Conservation (phyloP, 129 eudicot species). For the Deinandra increscens region DNA sequence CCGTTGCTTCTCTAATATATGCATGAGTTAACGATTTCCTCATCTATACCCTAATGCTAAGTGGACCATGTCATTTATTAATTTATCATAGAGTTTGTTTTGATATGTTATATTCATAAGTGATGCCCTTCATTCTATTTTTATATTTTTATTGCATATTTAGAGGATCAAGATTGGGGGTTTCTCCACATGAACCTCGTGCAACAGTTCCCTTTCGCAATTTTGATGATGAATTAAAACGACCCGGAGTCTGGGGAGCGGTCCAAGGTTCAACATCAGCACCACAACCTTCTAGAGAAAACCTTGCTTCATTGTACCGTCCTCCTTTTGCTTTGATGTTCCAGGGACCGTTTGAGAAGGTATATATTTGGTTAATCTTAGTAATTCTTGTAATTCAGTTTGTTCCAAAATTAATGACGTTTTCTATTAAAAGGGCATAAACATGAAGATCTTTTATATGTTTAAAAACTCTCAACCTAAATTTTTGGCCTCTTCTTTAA, state of each 20-base stretch:
- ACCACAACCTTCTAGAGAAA: slow-evolving; percentile 54
- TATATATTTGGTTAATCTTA: slow-evolving; percentile 18
- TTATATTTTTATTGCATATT: not conserved
- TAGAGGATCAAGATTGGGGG: slow-evolving; percentile 56
- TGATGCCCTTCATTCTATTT: not conserved
- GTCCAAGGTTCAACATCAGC: slow-evolving; percentile 56
- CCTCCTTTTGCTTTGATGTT: slow-evolving; percentile 82
- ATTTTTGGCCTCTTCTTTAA: too few relatives aligned
- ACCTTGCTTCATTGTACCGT: slow-evolving; percentile 86
- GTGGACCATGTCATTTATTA: too few relatives aligned
- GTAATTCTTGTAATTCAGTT: not conserved
- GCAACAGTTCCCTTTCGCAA: slow-evolving; percentile 77
- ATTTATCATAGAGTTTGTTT: too few relatives aligned
- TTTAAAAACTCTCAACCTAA: too few relatives aligned
- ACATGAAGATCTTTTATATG: not conserved
- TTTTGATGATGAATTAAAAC: slow-evolving; percentile 71
- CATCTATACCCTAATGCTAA: not conserved
- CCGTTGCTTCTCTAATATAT: not conserved
- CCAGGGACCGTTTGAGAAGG: slow-evolving; percentile 89
- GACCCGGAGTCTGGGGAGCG: slow-evolving; percentile 72
- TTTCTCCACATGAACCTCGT: slow-evolving; percentile 38
- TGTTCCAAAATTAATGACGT: not conserved
- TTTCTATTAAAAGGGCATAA: not conserved
- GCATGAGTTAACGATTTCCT: not conserved
- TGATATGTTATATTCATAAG: not conserved